phyloP scores from a whole-genome alignment of 768 basidiomycete species.

The Postia placenta region DNA sequence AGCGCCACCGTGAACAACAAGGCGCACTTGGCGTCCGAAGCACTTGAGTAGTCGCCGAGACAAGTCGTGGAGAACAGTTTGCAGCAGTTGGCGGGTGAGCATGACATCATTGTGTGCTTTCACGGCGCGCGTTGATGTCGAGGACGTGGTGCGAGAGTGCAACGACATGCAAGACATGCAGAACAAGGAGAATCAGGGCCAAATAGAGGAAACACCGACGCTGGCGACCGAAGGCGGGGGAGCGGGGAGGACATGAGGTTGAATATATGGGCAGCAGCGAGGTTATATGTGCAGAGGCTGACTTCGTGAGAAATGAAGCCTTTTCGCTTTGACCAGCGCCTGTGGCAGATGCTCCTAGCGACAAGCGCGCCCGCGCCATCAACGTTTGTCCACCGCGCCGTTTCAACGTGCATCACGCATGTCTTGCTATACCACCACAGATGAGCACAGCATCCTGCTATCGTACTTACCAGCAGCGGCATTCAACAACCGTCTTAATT shows the following conservation, averaged over 20 bases:
- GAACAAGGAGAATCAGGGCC: no score
- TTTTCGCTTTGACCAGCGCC: background rate
- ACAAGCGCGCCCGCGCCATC: background rate
- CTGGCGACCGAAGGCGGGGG: background rate
- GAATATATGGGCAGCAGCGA: background rate
- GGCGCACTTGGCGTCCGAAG: constrained; percentile 48
- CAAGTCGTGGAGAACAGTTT: constrained; percentile 43
- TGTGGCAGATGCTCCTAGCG: background rate
- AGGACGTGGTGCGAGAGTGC: background rate
- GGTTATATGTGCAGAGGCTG: background rate
- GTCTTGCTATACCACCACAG: no score
- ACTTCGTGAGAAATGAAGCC: constrained; percentile 4
- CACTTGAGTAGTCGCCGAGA: constrained; percentile 38
- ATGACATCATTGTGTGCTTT: constrained; percentile 30
- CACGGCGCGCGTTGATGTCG: background rate
- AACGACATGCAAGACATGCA: background rate
- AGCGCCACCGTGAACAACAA: constrained; percentile 69
- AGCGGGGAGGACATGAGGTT: background rate
- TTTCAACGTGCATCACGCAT: constrained; percentile 1
- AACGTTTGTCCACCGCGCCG: background rate
- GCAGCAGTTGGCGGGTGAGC: constrained; percentile 30
- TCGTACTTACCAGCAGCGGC: no score
- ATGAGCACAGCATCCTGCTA: no score
- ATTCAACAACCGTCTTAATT: no score
- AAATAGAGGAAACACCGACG: background rate